These are phyloP conservation scores for Aspergillus aculeatinus DNA, from an alignment of 2,329 filamentous ascomycete species.

Conservation along the genomic window DNA sequence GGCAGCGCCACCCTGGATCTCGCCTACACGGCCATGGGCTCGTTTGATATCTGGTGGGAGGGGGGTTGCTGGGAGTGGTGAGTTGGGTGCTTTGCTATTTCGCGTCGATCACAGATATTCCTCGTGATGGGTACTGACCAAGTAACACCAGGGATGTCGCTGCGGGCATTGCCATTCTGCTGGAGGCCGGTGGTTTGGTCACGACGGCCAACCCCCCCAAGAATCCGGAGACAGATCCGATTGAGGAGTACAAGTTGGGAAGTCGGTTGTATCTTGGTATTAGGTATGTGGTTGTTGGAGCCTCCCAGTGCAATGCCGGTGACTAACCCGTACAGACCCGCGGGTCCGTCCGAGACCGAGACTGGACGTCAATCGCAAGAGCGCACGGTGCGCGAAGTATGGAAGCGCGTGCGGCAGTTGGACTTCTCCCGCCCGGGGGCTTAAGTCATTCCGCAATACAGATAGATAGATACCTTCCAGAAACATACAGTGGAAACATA, in stretches of 20 bases:
- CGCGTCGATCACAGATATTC: too few species aligned
- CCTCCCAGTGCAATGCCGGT: neutral
- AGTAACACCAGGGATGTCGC: constrained; percentile 62
- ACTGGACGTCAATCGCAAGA: constrained; percentile 67
- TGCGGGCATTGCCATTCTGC: constrained; percentile 69
- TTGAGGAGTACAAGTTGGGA: constrained; percentile 62
- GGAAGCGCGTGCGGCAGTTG: constrained; percentile 65
- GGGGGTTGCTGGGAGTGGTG: constrained; percentile 79
- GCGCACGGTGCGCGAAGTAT: constrained; percentile 68
- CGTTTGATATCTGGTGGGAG: constrained; percentile 81
- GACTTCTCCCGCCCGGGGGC: constrained; percentile 67
- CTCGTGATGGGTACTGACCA: neutral
- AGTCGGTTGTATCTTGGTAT: constrained; percentile 71
- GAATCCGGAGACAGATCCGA: constrained; percentile 54
- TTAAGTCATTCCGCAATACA: constrained; percentile 26
- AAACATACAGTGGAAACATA: neutral
- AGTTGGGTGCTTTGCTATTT: constrained; percentile 20
- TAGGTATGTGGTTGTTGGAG: constrained; percentile 42
- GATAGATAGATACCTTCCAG: neutral
- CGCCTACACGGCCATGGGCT: constrained; percentile 72
- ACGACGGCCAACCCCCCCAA: constrained; percentile 71
- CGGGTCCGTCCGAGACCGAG: constrained; percentile 60
- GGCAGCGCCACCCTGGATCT: constrained; percentile 73
- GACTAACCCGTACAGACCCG: constrained; percentile 51
- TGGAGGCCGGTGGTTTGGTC: constrained; percentile 71